A percentile compares a stretch with the other conserved stretches of the same genome.
Evolutionary conservation across 495 filamentous ascomycete genomes (phyloP).

Genomic region (Trichoderma virens): DNA sequence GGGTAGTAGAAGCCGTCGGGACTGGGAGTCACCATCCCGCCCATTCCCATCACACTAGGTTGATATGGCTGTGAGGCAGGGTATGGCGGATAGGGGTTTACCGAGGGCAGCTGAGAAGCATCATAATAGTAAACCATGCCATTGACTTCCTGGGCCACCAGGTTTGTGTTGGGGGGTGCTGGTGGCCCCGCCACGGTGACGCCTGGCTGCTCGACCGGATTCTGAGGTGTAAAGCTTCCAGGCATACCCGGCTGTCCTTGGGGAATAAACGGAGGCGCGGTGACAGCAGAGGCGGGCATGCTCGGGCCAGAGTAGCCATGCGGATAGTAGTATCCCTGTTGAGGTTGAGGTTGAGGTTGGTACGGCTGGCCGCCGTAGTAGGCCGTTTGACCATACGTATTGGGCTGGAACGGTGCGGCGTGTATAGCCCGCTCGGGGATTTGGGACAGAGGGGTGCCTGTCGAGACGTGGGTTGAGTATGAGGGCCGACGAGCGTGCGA

Average conservation of each 20-base stretch:
- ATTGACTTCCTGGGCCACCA: constrained; percentile 84
- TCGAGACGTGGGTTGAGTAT: constrained; percentile 67
- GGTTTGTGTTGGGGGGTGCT: constrained; percentile 44
- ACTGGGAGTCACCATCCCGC: constrained; percentile 71
- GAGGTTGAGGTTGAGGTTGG: constrained; percentile 42
- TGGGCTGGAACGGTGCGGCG: constrained; percentile 85
- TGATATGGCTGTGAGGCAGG: constrained; percentile 41
- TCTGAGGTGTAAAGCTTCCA: constrained; percentile 40
- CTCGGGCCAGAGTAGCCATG: constrained; percentile 43
- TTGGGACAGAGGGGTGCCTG: constrained; percentile 83
- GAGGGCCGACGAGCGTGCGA: constrained; percentile 62
- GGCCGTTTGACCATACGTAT: constrained; percentile 51
- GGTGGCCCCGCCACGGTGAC: constrained; percentile 15
- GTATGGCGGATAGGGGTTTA: constrained; percentile 43
- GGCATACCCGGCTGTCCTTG: constrained; percentile 44
- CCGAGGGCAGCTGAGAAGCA: constrained; percentile 56
- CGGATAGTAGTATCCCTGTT: constrained; percentile 51
- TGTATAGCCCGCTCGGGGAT: constrained; percentile 93
- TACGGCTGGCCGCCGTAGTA: constrained; percentile 53
- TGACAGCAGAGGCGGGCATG: constrained; percentile 42
- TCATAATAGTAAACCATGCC: constrained; percentile 96
- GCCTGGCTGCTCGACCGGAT: constrained; percentile 15
- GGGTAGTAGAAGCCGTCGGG: constrained; percentile 68
- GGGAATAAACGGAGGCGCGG: constrained; percentile 51
- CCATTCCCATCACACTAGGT: constrained; percentile 62